phyloP scores from a whole-genome alignment of 176 grass and related monocot genomes.

The Olyra latifolia region DNA sequence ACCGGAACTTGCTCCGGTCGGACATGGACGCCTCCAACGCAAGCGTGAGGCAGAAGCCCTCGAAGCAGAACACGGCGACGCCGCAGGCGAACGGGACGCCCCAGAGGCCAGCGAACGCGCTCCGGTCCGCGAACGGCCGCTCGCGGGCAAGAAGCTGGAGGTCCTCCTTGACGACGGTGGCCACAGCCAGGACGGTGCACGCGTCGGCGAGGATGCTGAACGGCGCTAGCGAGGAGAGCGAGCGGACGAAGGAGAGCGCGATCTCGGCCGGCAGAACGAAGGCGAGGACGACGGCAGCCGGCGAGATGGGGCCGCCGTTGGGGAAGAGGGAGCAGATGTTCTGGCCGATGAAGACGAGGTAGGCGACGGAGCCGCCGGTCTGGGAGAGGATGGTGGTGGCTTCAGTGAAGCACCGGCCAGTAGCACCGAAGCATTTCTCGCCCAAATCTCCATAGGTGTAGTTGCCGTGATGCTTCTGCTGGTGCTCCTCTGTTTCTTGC shows the following conservation, averaged over 20 bases:
- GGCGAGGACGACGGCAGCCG: constrained; percentile 53
- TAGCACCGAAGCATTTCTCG: constrained; percentile 55
- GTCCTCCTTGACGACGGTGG: constrained; percentile 76
- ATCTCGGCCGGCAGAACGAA: constrained; percentile 63
- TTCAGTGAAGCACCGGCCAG: constrained; percentile 62
- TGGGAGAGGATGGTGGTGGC: constrained; percentile 70
- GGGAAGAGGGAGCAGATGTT: constrained; percentile 74
- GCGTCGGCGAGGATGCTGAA: constrained; percentile 82
- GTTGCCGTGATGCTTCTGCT: constrained; percentile 5
- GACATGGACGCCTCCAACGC: constrained; percentile 83
- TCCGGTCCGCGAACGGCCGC: constrained; percentile 38
- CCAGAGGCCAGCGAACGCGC: constrained; percentile 52
- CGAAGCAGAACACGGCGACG: constrained; percentile 87
- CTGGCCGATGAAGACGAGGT: constrained; percentile 93
- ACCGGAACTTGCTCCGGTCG: constrained; percentile 50
- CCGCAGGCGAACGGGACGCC: constrained; percentile 71
- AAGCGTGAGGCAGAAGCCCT: constrained; percentile 86
- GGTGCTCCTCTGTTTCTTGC: constrained; percentile 42
- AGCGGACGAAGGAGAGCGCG: constrained; percentile 63
- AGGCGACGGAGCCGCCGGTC: constrained; percentile 73
- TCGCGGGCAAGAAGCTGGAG: constrained; percentile 42
- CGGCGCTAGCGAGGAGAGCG: constrained; percentile 59
- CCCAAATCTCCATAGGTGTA: constrained; percentile 77
- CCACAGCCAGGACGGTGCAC: constrained; percentile 76
- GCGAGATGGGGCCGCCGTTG: constrained; percentile 21